Percentiles rank a stretch among this genome's conserved stretches.
Conservation (phyloP, 2,329 filamentous ascomycete genomes). For the Penicillium nordicum region DNA sequence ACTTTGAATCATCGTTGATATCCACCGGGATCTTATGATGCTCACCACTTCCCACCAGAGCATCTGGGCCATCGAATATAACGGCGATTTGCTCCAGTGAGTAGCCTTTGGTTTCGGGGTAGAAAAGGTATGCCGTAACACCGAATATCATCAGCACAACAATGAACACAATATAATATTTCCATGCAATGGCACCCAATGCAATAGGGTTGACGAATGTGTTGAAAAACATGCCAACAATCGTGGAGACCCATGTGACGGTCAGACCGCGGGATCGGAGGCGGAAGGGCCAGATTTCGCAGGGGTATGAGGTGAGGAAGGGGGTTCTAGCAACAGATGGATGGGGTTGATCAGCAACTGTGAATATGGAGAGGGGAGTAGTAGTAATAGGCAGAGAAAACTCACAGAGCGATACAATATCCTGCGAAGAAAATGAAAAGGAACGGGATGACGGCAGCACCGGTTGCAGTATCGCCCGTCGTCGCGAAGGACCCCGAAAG, state of each 20-base stretch:
- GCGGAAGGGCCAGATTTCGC: neutral
- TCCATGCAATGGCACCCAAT: neutral
- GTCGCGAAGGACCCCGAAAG: neutral
- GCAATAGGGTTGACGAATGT: neutral
- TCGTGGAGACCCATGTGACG: neutral
- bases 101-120: neutral
- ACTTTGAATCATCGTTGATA: neutral
- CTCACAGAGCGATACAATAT: neutral
- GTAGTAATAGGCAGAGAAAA: neutral
- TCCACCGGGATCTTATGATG: neutral
- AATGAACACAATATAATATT: neutral
- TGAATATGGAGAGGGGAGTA: neutral
- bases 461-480: neutral
- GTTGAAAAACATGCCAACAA: neutral
- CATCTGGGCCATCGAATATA: neutral
- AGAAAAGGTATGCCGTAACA: neutral
- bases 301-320: neutral
- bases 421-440: neutral
- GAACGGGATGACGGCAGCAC: neutral
- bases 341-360: neutral
- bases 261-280: neutral
- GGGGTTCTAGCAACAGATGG: neutral
- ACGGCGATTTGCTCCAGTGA: neutral
- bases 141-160: neutral
- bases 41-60: too few species aligned